Percentiles rank a stretch among this genome's conserved stretches.
These are phyloP conservation scores for Labyrinthula sp. DNA, from an alignment of 352 stramenopile genomes.

Conservation along the genomic window DNA sequence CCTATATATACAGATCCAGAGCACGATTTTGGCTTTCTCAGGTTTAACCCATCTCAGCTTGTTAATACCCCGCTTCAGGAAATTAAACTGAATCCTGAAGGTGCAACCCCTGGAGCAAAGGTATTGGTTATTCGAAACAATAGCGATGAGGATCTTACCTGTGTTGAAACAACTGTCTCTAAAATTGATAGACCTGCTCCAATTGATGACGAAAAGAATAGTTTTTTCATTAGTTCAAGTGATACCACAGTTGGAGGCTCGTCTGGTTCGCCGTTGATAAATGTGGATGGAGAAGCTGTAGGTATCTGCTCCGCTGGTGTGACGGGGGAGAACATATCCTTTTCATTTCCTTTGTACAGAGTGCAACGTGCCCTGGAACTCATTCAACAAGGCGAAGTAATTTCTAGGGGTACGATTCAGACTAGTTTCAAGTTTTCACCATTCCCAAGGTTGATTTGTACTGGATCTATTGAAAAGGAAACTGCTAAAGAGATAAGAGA, in stretches of 20 bases:
- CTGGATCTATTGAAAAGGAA: slow-evolving; percentile 8
- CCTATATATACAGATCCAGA: slow-evolving; percentile 66
- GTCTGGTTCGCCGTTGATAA: slow-evolving; percentile 59
- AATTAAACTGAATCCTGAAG: slow-evolving; percentile 55
- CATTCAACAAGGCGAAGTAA: slow-evolving; percentile 41
- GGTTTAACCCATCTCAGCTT: slow-evolving; percentile 61
- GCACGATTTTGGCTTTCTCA: slow-evolving; percentile 67
- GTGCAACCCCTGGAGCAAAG: slow-evolving; percentile 57
- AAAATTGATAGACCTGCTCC: slow-evolving; percentile 63
- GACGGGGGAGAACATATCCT: slow-evolving; percentile 57
- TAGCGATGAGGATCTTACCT: slow-evolving; percentile 64
- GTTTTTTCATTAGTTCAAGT: slow-evolving; percentile 59
- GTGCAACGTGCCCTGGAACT: slow-evolving; percentile 51
- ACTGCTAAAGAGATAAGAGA: slow-evolving; percentile 13
- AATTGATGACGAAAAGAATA: slow-evolving; percentile 70
- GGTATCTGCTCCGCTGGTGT: slow-evolving; percentile 62
- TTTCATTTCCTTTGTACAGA: slow-evolving; percentile 61
- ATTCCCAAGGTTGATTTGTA: too few relatives aligned
- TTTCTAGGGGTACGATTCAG: slow-evolving; percentile 9
- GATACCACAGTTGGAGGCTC: slow-evolving; percentile 56
- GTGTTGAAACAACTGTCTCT: slow-evolving; percentile 60
- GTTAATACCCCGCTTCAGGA: slow-evolving; percentile 49
- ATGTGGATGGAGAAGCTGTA: slow-evolving; percentile 59
- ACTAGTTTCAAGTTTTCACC: too few relatives aligned
- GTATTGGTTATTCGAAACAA: slow-evolving; percentile 73